Percentiles rank a stretch among this genome's conserved stretches.
Conservation (phyloP, 2,329 filamentous ascomycete genomes). For the Aspergillus sp. region DNA sequence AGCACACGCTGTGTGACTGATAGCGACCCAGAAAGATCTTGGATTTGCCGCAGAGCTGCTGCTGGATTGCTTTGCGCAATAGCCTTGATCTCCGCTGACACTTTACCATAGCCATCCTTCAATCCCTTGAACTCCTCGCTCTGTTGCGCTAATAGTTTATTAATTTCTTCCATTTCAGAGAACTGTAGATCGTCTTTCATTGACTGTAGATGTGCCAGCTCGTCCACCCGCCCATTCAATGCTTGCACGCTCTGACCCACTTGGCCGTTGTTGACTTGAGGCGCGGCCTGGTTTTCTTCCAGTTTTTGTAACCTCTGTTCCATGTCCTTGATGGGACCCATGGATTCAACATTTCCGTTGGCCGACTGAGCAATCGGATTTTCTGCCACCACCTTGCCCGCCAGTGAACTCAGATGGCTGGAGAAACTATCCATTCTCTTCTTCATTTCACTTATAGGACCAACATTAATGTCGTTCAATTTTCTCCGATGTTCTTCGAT, state of each 20-base stretch:
- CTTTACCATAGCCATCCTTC: not conserved
- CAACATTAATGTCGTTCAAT: not conserved
- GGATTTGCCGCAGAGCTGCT: conserved; percentile 1
- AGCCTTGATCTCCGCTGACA: not conserved
- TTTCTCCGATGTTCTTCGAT: not conserved
- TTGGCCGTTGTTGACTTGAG: not conserved
- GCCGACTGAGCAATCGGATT: not conserved
- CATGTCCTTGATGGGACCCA: not conserved
- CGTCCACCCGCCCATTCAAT: conserved; percentile 2
- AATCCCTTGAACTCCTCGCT: conserved; percentile 2
- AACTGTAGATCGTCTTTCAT: conserved; percentile 17
- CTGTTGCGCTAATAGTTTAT: conserved; percentile 4
- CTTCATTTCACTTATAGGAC: not conserved
- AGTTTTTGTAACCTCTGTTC: not conserved
- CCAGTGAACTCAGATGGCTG: not conserved
- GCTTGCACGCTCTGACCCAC: not conserved
- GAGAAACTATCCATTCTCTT: not conserved
- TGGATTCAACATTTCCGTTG: not conserved
- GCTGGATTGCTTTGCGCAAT: not conserved
- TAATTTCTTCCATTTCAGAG: conserved; percentile 13
- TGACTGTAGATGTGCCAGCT: conserved; percentile 9
- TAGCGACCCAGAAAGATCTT: conserved; percentile 1
- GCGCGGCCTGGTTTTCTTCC: not conserved
- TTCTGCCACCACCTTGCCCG: not conserved
- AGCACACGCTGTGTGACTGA: conserved; percentile 3